Evolutionary conservation across 805 yeast species (phyloP).

Genomic region (Candida nanaspora): DNA sequence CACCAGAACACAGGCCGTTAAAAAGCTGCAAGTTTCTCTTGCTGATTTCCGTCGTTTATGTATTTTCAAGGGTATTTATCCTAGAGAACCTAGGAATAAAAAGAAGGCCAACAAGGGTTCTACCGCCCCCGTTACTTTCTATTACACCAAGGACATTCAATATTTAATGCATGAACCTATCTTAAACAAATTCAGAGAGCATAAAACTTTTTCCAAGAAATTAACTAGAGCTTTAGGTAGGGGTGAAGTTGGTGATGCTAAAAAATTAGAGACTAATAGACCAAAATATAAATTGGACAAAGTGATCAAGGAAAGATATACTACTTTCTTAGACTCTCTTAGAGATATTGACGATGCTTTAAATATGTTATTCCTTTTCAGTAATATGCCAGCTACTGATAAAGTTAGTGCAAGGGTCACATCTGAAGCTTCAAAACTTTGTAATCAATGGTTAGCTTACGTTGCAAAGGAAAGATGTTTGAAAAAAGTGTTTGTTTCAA

Average conservation of each 20-base stretch:
- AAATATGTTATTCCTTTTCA: conserved; percentile 88
- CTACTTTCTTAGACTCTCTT: conserved; percentile 85
- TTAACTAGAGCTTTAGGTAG: conserved; percentile 84
- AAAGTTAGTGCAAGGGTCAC: conserved; percentile 73
- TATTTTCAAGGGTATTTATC: conserved; percentile 96
- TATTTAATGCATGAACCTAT: conserved; percentile 94
- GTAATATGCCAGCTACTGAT: conserved; percentile 92
- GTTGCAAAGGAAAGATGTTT: conserved; percentile 78
- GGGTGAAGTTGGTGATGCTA: conserved; percentile 87
- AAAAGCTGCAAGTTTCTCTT: conserved; percentile 82
- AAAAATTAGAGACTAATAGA: conserved; percentile 70
- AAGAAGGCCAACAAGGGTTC: conserved; percentile 97
- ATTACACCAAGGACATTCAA: conserved; percentile 90
- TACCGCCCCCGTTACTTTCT: conserved; percentile 93
- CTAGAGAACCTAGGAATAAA: conserved; percentile 92
- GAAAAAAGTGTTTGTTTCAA: conserved; percentile 88
- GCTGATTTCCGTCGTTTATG: conserved; percentile 97
- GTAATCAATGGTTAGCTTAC: conserved; percentile 94
- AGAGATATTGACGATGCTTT: conserved; percentile 94
- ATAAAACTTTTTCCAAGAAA: conserved; percentile 89
- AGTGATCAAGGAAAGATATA: conserved; percentile 91
- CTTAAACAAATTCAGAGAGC: conserved; percentile 85
- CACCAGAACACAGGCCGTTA: conserved; percentile 91
- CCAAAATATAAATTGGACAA: conserved; percentile 85
- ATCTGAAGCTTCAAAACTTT: conserved; percentile 77